Conservation (phyloP, 2,329 filamentous ascomycete species). For the Teratosphaeria zuluensis region DNA sequence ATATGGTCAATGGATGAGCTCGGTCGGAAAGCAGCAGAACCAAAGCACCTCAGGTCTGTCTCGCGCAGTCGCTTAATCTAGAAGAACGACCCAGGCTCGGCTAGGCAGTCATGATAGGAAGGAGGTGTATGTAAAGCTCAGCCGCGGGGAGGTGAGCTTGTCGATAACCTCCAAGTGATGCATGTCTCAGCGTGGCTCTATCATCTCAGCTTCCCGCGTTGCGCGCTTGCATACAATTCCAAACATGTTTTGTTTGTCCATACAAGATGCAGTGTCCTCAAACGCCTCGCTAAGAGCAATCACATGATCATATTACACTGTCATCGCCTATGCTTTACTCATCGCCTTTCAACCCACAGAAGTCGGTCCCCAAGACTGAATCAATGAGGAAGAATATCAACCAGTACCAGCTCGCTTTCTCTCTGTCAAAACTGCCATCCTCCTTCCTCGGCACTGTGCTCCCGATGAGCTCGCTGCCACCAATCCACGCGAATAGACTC, state of each 20-base stretch:
- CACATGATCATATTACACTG: background rate
- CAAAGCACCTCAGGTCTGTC: background rate
- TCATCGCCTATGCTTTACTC: background rate
- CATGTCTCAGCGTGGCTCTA: background rate
- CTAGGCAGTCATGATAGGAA: background rate
- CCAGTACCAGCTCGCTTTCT: slow-evolving; percentile 52
- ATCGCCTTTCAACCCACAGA: slow-evolving; percentile 49
- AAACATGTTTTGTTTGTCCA: background rate
- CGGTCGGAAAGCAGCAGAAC: background rate
- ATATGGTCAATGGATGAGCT: background rate
- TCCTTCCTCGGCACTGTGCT: slow-evolving; percentile 64
- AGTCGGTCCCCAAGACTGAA: slow-evolving; percentile 46
- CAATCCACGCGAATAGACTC: slow-evolving; percentile 27
- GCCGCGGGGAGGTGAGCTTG: no score
- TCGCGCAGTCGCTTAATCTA: background rate
- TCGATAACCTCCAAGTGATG: background rate
- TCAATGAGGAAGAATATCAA: slow-evolving; percentile 50
- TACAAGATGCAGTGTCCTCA: background rate
- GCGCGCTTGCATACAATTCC: background rate
- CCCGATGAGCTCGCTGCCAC: slow-evolving; percentile 54
- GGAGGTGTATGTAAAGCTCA: background rate
- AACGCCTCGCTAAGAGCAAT: background rate
- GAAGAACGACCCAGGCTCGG: background rate
- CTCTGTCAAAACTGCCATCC: slow-evolving; percentile 68
- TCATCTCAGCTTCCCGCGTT: background rate